Evolutionary conservation across 108 stramenopile species (phyloP).

Genomic region (Mediolabrus comicus): DNA sequence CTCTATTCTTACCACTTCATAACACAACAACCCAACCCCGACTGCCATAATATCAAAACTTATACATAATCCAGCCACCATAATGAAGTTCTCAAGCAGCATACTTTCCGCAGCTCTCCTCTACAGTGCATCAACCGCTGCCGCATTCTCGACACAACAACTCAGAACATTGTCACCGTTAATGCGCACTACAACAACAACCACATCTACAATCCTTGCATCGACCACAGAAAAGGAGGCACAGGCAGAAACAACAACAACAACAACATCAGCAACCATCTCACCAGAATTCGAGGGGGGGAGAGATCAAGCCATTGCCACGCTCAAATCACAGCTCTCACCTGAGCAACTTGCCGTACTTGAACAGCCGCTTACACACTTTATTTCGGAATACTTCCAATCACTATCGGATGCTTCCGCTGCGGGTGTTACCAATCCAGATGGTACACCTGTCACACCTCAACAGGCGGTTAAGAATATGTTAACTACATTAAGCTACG

Average conservation of each 20-base stretch:
- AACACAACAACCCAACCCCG: no score
- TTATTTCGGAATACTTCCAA: constrained; percentile 75
- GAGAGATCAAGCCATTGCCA: constrained; percentile 36
- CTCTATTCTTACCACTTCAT: no score
- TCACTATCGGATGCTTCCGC: constrained; percentile 44
- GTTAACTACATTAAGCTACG: constrained; percentile 59
- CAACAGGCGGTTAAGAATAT: constrained; percentile 51
- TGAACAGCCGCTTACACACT: constrained; percentile 56
- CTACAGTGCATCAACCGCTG: neutral
- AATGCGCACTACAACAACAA: neutral
- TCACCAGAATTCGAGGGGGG: constrained; percentile 59
- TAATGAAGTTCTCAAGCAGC: constrained; percentile 21
- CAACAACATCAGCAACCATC: neutral
- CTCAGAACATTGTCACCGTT: neutral
- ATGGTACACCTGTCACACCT: constrained; percentile 27
- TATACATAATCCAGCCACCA: neutral
- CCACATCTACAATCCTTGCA: neutral
- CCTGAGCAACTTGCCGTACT: constrained; percentile 11
- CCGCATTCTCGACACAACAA: neutral
- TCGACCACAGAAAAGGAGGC: constrained; percentile 24
- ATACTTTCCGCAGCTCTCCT: constrained; percentile 11
- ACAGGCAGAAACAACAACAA: neutral
- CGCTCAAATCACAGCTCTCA: constrained; percentile 16
- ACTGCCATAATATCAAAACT: no score
- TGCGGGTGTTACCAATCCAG: constrained; percentile 31